Percentiles rank a stretch among this genome's conserved stretches.
phyloP scores from a whole-genome alignment of 2,329 filamentous ascomycete genomes.

The Kalmusia sp. region DNA sequence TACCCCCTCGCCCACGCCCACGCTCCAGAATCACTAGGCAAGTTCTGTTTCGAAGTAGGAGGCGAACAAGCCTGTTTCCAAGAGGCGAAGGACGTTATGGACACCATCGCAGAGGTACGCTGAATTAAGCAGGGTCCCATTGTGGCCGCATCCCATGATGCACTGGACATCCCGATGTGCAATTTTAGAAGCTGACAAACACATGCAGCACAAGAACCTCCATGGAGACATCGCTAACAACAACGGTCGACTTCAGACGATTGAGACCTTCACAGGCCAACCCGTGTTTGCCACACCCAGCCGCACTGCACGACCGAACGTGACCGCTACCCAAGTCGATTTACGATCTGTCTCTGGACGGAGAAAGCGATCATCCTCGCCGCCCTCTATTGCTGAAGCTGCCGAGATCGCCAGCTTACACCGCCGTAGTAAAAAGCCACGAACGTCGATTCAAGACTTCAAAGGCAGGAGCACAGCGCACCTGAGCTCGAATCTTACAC shows the following conservation, averaged over 20 bases:
- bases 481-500: slow-evolving; percentile 31
- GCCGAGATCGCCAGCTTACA: slow-evolving; percentile 58
- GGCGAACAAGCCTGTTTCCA: slow-evolving; percentile 67
- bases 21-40: slow-evolving; percentile 79
- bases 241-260: slow-evolving; percentile 55
- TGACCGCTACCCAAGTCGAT: slow-evolving; percentile 24
- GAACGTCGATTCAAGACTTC: slow-evolving; percentile 36
- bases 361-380: slow-evolving; percentile 59
- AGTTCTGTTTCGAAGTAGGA: slow-evolving; percentile 76
- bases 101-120: slow-evolving; percentile 62
- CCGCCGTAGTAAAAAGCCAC: slow-evolving; percentile 59
- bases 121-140: slow-evolving; percentile 24
- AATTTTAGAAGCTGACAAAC: slow-evolving; percentile 20
- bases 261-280: slow-evolving; percentile 48
- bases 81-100: slow-evolving; percentile 65
- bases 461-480: slow-evolving; percentile 24
- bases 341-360: slow-evolving; percentile 37
- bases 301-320: slow-evolving; percentile 41
- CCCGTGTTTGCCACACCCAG: slow-evolving; percentile 52
- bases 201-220: slow-evolving; percentile 52
- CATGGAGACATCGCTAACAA: slow-evolving; percentile 53
- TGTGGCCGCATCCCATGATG: slow-evolving; percentile 27
- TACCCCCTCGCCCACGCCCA: slow-evolving; percentile 86
- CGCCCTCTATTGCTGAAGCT: slow-evolving; percentile 62
- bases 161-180: slow-evolving; percentile 11